Evolutionary conservation across 2,329 filamentous ascomycete species (phyloP), one percentile per base, ranked within the genome.

Genomic region (Penicillium sp.): DNA sequence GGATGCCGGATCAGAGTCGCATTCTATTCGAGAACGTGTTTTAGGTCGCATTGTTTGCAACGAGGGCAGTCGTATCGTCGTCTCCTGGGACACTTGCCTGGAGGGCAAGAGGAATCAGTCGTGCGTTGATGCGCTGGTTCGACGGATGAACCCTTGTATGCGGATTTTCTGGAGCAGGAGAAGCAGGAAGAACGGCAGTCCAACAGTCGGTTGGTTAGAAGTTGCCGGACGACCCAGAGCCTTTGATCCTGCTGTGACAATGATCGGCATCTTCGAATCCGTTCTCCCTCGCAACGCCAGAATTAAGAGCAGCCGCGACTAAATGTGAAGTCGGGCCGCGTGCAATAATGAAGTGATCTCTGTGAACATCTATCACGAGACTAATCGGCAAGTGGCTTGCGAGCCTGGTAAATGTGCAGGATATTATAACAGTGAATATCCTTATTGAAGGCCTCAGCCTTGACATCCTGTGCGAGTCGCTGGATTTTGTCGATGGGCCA

Each of bases 371-470:
- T 9, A 6, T n/a, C 14, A 41, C 20, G 10, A 10, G 18, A 7
- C 42, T 51, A 62, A 33, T 51, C 53, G 25, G 54, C 54, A n/a
- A 55, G 20, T 3, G 72, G 72, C 51, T 70, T 74, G 44, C 70
- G 68, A 41, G 72, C 72, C 47, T 73, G 73, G 50, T 73, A 76
- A 35, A 77, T 74, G 51, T 76, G 74, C 38, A 77, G 46, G 28
- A 73, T 66, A 43, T 89, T 90, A 73, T 89, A 95, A 38, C 82
- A 83, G 70, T 85, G 85, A 60, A 85, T 81, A 46, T 81, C 82
- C 62, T 85, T 82, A 63, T 82, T 82, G 67, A 84, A 85, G 14
- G 90, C 83, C 63, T 94, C 87, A 39, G 75, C 76, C 63, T 84
- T 84, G 24, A 88, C 88, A 22, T 81, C 78, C 3, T 78, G 73